A percentile compares a stretch with the other conserved stretches of the same genome.
These are phyloP conservation scores for Chlorociboria aeruginascens DNA, from an alignment of 495 filamentous ascomycete genomes.

Conservation along the genomic window DNA sequence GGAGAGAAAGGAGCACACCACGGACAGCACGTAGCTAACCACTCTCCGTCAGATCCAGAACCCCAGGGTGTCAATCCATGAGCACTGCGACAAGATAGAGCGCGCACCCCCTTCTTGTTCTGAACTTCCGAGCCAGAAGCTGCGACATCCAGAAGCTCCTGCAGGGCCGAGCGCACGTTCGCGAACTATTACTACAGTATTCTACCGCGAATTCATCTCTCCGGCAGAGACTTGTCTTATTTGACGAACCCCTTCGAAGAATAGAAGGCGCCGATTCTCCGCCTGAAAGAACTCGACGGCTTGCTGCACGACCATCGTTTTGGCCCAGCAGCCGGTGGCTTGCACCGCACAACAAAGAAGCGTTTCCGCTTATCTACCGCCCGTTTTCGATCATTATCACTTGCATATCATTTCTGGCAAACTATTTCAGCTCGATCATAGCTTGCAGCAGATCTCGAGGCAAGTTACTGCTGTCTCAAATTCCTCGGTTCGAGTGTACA, in stretches of 20 bases:
- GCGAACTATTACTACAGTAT: neutral
- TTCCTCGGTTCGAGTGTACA: neutral
- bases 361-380: neutral
- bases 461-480: neutral
- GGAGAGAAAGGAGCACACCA: no score
- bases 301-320: neutral
- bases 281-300: no score
- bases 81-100: neutral
- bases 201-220: neutral
- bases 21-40: neutral
- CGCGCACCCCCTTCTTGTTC: neutral
- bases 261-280: no score
- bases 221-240: neutral
- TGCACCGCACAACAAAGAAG: slow-evolving; percentile 1
- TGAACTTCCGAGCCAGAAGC: slow-evolving; percentile 4
- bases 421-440: no score
- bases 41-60: neutral
- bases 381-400: no score
- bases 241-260: no score
- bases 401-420: no score
- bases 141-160: slow-evolving; percentile 7
- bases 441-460: neutral
- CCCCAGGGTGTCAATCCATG: neutral
- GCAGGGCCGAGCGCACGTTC: slow-evolving; percentile 16
- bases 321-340: neutral